Base-by-base conservation (phyloP, 495 filamentous ascomycete genomes). In the Annulohypoxylon stygium region DNA sequence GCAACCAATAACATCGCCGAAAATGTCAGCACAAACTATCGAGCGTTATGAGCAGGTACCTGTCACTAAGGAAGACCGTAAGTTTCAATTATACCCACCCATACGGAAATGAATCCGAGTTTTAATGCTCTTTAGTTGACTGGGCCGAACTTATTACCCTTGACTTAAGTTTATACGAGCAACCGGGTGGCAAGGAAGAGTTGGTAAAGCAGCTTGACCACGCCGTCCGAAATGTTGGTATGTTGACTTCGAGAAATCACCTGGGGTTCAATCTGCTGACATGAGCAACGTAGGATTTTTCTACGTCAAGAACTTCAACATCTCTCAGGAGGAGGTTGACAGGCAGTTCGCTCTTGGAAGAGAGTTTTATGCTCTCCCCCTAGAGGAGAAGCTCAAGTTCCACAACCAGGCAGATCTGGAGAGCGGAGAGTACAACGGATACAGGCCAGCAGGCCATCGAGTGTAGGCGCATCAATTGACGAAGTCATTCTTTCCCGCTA, bases 241-340 rank as follows among this genome's bases (percentile, higher is more conserved):
- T 78, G 81, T 61, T 75, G 23, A 51, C 53, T 37, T 41, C 18
- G 33, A 23, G 53, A 67, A 26, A 14, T 6, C 23, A 39, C 14
- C 18, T 8, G 11, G 11, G n/a, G 4, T 6, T 14, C 0, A 2
- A 53, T 9, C 4, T 4, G 30, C 16, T 69, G 25, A 70, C 45
- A 41, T 25, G 47, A 12, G 25, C 41, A 51, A 20, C 37, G 7
- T 20, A 76, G 76, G 78, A n/a, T 90, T 89, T 75, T 89, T 89
- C 76, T 89, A 89, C 69, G 85, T 90, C 4, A 88, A 84, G 69
- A 88, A 88, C 78, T 90, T 87, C 76, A 87, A 86, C 67, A 83
- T 90, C 33, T 76, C 79, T 58, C 86, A 90, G 68, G 87, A 90
- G 43, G 83, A 90, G 73, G 82, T 91, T 4, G 85, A 90, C 65